Base-by-base conservation (phyloP, 495 filamentous ascomycete genomes). In the Halenospora varia region DNA sequence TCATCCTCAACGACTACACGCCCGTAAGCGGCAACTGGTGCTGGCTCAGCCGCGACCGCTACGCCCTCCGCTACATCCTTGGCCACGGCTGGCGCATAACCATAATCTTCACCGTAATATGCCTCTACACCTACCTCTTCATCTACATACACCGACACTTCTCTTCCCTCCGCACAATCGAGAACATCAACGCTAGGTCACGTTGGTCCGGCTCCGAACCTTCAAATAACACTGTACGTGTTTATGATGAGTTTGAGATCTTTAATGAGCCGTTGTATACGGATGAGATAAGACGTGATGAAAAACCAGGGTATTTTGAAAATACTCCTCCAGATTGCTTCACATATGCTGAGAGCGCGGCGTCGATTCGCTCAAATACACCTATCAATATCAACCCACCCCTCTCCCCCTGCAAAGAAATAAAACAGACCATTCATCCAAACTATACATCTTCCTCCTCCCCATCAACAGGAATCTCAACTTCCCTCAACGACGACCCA, bases 1-100 rank as follows among this genome's bases (percentile, higher is more conserved):
- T 56, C 19, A 15, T 19, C n/a, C 23, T 48, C 18, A 24, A 42
- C 25, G 44, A 24, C 44, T 56, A 48, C 26, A 10, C 22, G 20
- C 54, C 54, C 39, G 54, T 50, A 1, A 49, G 44, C 45, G 45
- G 44, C 17, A 56, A 56, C 22, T 56, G 54, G 54, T 56, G 54
- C 23, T 56, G 54, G 54, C 25, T 56, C 8, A 29, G 6, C 9
- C 2, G 15, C 1, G 10, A 19, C 15, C 1, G 10, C 3, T 11
- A n/a, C 18, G 23, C 11, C 20, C 25, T 56, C 2, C 54, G 54
- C 1, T 56, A 56, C 17, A 45, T 25, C 1, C 26, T 56, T 6
- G 23, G 13, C 10, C 54, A 56, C 26, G 54, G 45, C 11, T 56
- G 54, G 45, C 54, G 54, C n/a, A 13, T 56, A 8, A 4, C 44